Percentiles rank a stretch among this genome's conserved stretches.
Conservation (phyloP, 2,329 filamentous ascomycete species). For the Pezicula neosporulosa region DNA sequence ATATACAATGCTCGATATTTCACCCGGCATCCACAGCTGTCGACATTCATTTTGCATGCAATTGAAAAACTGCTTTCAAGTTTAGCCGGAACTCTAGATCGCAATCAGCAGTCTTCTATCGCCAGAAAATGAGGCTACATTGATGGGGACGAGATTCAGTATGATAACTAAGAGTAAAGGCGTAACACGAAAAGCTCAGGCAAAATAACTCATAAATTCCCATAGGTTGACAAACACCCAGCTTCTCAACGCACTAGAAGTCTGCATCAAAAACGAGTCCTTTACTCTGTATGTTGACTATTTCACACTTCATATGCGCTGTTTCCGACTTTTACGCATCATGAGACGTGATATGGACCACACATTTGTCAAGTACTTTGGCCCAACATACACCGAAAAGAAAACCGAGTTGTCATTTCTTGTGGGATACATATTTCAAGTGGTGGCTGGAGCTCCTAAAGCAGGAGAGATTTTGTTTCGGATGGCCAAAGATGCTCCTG, state of each 20-base stretch:
- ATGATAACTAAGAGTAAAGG: no score
- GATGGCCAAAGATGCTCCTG: no score
- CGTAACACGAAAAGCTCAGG: no score
- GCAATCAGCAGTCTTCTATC: no score
- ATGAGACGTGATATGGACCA: not conserved
- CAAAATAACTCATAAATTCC: no score
- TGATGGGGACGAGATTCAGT: no score
- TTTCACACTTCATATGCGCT: slow-evolving; percentile 4
- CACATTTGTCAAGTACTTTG: not conserved
- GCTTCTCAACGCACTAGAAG: not conserved
- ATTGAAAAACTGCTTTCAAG: no score
- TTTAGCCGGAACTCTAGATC: no score
- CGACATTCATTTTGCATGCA: no score
- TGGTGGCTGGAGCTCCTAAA: not conserved
- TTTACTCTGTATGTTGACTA: slow-evolving; percentile 2
- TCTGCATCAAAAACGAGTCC: not conserved
- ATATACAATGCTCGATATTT: no score
- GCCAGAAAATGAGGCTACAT: no score
- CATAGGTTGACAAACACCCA: not conserved
- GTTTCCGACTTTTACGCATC: not conserved
- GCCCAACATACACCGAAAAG: not conserved
- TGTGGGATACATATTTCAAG: not conserved
- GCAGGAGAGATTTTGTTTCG: not conserved
- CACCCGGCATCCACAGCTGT: no score
- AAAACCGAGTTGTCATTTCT: not conserved